Evolutionary conservation across 2,329 filamentous ascomycete species (phyloP).

Genomic region (Colletotrichum sp.): DNA sequence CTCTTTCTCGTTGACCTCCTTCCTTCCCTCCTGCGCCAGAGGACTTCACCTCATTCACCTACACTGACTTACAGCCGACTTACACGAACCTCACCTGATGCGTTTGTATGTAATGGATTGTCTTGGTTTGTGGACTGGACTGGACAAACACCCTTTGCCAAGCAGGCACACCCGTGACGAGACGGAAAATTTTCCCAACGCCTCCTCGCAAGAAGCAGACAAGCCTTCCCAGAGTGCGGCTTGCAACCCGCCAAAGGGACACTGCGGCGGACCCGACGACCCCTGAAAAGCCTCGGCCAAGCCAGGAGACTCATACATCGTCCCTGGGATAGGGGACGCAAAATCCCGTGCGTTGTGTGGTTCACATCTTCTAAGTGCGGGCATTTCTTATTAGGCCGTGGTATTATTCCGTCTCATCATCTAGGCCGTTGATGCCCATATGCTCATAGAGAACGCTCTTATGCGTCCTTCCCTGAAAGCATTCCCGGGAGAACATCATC

Average conservation of each 20-base stretch:
- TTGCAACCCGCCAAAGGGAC: not conserved
- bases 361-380: not conserved
- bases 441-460: not conserved
- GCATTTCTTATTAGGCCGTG: not conserved
- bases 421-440: not conserved
- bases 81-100: conserved; percentile 1
- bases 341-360: too few species aligned
- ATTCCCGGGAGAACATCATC: not conserved
- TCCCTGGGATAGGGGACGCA: not conserved
- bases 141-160: not conserved
- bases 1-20: not conserved
- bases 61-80: not conserved
- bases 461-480: not conserved
- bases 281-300: not conserved
- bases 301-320: not conserved
- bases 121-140: not conserved
- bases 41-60: not conserved
- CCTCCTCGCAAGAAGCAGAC: not conserved
- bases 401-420: conserved; percentile 6
- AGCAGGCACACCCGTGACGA: not conserved
- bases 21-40: not conserved
- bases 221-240: not conserved
- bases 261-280: not conserved
- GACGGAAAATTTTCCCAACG: not conserved
- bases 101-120: not conserved